Evolutionary conservation across 2,329 filamentous ascomycete species (phyloP).

Genomic region (Colletotrichum musicola): DNA sequence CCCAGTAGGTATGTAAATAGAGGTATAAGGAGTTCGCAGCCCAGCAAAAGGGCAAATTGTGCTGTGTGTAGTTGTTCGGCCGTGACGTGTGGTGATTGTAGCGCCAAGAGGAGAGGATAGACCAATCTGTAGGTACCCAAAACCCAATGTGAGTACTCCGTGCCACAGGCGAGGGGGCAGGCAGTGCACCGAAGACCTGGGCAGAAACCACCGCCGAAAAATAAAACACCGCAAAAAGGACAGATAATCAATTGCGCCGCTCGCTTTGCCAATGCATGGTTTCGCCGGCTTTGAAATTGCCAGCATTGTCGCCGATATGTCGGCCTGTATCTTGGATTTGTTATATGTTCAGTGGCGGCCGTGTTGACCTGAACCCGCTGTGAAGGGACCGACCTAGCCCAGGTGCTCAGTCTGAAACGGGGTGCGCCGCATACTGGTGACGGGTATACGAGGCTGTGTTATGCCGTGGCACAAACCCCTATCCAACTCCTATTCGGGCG

Average conservation of each 20-base stretch:
- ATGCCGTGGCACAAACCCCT: slow-evolving; percentile 35
- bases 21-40: slow-evolving; percentile 26
- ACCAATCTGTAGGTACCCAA: slow-evolving; percentile 5
- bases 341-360: not conserved
- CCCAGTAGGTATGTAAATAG: slow-evolving; percentile 19
- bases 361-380: not conserved
- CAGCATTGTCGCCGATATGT: slow-evolving; percentile 11
- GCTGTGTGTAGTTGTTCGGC: slow-evolving; percentile 25
- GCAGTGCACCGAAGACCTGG: no score
- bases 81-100: slow-evolving; percentile 11
- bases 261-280: slow-evolving; percentile 31
- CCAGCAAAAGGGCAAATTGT: slow-evolving; percentile 27
- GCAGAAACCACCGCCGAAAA: slow-evolving; percentile 17
- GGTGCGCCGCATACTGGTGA: slow-evolving; percentile 27
- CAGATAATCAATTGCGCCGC: slow-evolving; percentile 10
- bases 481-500: slow-evolving; percentile 27
- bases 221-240: not conserved
- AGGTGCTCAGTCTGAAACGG: slow-evolving; percentile 34
- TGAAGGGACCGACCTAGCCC: slow-evolving; percentile 29
- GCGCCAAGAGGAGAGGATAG: slow-evolving; percentile 2
- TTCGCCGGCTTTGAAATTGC: slow-evolving; percentile 4
- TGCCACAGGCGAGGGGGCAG: no score
- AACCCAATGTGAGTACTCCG: no score
- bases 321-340: slow-evolving; percentile 1
- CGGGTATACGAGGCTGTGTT: slow-evolving; percentile 27